Evolutionary conservation across 148 eudicot genomes (phyloP).

Genomic region (Chenopodium quinoa): DNA sequence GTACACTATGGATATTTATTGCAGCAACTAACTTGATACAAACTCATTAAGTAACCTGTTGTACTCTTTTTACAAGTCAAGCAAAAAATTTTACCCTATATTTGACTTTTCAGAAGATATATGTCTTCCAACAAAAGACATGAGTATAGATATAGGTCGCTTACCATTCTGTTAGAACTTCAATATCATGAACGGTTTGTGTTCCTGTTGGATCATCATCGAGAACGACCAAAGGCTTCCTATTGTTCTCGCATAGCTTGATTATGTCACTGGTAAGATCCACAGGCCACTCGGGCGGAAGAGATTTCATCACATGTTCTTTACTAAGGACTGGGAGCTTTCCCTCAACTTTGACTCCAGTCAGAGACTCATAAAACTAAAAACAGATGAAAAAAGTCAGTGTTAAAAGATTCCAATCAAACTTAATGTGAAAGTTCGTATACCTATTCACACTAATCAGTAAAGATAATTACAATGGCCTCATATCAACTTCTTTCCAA

Average conservation of each 20-base stretch:
- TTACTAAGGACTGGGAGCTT: constrained; percentile 59
- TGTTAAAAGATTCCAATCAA: background rate
- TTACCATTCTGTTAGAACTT: constrained; percentile 94
- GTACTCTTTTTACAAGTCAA: background rate
- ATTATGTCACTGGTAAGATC: constrained; percentile 69
- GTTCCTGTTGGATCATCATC: constrained; percentile 99
- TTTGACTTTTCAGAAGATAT: background rate
- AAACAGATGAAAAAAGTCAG: background rate
- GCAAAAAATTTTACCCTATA: background rate
- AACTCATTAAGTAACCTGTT: constrained; percentile 6
- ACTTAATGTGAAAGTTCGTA: background rate
- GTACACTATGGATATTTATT: background rate
- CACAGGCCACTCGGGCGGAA: constrained; percentile 82
- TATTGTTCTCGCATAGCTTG: constrained; percentile 46
- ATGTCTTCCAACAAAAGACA: background rate
- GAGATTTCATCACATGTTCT: constrained; percentile 61
- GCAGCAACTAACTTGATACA: background rate
- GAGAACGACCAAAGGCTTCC: constrained; percentile 82
- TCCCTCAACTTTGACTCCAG: constrained; percentile 93
- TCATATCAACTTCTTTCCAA: too few relatives aligned
- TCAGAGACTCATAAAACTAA: constrained; percentile 90
- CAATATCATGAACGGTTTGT: constrained; percentile 96
- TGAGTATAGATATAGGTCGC: constrained; percentile 2
- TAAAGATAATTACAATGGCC: background rate
- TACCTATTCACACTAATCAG: background rate